Base-by-base conservation (phyloP, 257 asterid genomes). In the Lavandula angustifolia region DNA sequence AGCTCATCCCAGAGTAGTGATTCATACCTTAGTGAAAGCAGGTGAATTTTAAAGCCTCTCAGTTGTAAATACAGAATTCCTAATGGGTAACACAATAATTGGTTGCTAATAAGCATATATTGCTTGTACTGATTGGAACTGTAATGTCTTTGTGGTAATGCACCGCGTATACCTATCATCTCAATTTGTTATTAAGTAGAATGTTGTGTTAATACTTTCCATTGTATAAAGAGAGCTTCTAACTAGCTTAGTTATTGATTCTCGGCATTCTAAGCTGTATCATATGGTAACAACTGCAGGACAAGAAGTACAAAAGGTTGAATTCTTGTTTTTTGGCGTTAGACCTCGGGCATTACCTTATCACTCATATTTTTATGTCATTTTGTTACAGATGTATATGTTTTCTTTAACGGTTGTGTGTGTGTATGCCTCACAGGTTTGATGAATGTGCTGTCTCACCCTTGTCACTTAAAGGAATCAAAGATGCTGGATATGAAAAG, bases 1-100 rank as follows among this genome's bases (percentile, higher is more conserved):
- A 81, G 78, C 61, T 76, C 87, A 54, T 37, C 78, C 3, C 79
- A 70, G 47, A 54, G 73, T 46, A 68, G 59, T 65, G 95, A 78
- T 58, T 82, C 95, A 14, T 84, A 94, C 80, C 99, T 94, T 31
- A 89, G 94, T 55, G 95, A 87, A 70, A 87, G 91, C 79, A 85
- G 99, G 98, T 88, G 62, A 37, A 46, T 72, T 64, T 42, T 16
- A 3, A 46, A 47, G 38, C 43, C 43, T 56, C 7, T 37, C 11
- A 12, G 7, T 64, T 63, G 16, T 22, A 5, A 13, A 14, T 68
- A 11, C 34, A 18, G 18, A 31, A 14, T 48, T 27, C 22, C 42
- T 48, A 34, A 12, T 49, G 54, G 27, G 29, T 48, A 57, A 35
- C 53, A 62, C 9, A 17, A 14, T 37, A 27, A 66, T 17, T 32